These are phyloP conservation scores for Phytophthora cajani DNA, from an alignment of 352 stramenopile genomes.

Conservation along the genomic window DNA sequence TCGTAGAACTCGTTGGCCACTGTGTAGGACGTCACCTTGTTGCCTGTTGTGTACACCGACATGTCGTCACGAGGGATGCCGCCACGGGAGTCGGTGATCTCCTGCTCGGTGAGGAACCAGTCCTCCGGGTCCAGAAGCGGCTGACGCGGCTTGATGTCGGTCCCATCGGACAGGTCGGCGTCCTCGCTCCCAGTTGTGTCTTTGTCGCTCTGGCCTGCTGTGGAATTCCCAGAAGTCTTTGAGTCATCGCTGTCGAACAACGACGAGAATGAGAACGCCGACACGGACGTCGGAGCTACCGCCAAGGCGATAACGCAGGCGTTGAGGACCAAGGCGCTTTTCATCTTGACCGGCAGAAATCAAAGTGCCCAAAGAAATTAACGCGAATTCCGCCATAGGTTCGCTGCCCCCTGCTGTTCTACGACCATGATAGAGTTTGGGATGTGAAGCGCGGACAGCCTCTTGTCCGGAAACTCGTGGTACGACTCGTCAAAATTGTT, in stretches of 20 bases:
- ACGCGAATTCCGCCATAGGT: too few relatives aligned
- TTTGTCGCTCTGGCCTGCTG: not conserved
- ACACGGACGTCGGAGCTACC: conserved; percentile 4
- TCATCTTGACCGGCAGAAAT: not conserved
- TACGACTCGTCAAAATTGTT: too few relatives aligned
- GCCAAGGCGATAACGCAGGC: not conserved
- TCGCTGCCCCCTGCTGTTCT: not conserved
- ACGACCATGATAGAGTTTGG: not conserved
- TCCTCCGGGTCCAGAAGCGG: conserved; percentile 43
- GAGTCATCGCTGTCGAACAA: conserved; percentile 7
- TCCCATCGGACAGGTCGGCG: conserved; percentile 13
- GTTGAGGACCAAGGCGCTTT: not conserved
- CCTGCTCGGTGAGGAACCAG: conserved; percentile 58
- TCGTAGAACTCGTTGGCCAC: conserved; percentile 52
- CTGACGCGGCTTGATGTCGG: conserved; percentile 32
- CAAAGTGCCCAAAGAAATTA: not conserved
- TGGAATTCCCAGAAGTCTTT: not conserved
- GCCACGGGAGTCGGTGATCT: conserved; percentile 51
- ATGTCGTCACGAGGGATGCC: conserved; percentile 50
- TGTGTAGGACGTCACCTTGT: conserved; percentile 51
- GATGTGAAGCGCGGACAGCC: conserved; percentile 14
- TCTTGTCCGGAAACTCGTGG: too few relatives aligned
- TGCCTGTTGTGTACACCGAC: conserved; percentile 36
- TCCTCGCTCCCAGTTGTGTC: not conserved
- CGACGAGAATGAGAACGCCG: conserved; percentile 17